Base-by-base conservation (phyloP, 148 eudicot genomes). In the Heliosperma pusillum region DNA sequence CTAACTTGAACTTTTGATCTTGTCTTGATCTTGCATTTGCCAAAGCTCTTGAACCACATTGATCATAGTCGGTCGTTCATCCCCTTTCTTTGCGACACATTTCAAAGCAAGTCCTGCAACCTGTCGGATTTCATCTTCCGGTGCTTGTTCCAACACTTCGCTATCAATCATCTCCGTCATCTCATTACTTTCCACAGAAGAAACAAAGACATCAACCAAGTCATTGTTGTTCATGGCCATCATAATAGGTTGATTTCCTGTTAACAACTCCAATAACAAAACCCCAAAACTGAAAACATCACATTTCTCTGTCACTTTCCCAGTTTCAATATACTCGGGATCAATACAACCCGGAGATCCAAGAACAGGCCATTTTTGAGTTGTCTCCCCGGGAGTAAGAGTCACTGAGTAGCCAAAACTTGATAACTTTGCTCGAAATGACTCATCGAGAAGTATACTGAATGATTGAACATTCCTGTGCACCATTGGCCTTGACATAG, bases 231-330 rank as follows among this genome's bases (percentile, higher is more conserved):
- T 12, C 17, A 42, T 60, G 15, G 69, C 26, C 79, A 80, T 65
- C 68, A 42, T 20, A 64, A 0, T n/a, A 0, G 73, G 79, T 3
- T 64, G 60, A 27, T 16, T 80, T 56, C 82, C 69, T 12, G 79
- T 60, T 6, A 16, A 59, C n/a, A 20, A 64, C 75, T 80, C 78
- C 56, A 75, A 59, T 70, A 79, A 4, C 5, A 79, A 22, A 69
- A 79, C 78, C 5, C 82, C 82, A 17, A 79, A 79, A 57, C 75
- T 79, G 9, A 74, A 79, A 36, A 79, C 82, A 24, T 75, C 79
- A 63, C 82, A 74, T 53, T 75, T 80, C 42, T 75, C 82, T 10
- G 82, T 80, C 53, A 80, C 73, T 40, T 79, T 13, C 10, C 36
- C 20, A 11, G 73, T 66, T 45, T 76, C 53, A 25, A 76, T 30